Percentiles rank a stretch among this genome's conserved stretches.
phyloP scores from a whole-genome alignment of 805 yeast species.

The Teunomyces panamensis region DNA sequence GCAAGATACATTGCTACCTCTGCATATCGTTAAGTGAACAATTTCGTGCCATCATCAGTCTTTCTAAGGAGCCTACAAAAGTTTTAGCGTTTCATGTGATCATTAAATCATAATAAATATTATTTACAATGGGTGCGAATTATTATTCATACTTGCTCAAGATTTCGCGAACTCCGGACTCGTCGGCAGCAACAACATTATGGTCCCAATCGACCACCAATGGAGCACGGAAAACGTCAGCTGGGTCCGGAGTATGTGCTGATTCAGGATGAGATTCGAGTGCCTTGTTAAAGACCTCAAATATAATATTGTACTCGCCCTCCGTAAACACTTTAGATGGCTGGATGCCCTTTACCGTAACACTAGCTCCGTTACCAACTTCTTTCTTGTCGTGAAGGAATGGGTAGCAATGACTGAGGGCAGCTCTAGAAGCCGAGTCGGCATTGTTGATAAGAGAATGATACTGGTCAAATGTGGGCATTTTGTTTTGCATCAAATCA shows the following conservation, averaged over 20 bases:
- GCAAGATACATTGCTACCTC: background rate
- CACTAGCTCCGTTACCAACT: constrained; percentile 11
- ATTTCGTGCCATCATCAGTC: too few relatives aligned
- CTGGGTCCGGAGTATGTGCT: constrained; percentile 23
- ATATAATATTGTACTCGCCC: constrained; percentile 37
- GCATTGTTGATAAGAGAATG: constrained; percentile 22
- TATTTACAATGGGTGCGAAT: background rate
- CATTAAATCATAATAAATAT: constrained; percentile 1
- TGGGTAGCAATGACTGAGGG: constrained; percentile 34
- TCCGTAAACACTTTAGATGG: constrained; percentile 31
- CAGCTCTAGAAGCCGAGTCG: constrained; percentile 20
- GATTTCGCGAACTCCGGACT: constrained; percentile 24
- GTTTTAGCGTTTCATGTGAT: background rate
- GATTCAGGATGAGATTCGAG: constrained; percentile 19
- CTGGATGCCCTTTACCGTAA: constrained; percentile 19
- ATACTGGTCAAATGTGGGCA: constrained; percentile 45
- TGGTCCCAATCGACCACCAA: constrained; percentile 48
- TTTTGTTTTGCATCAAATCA: constrained; percentile 35
- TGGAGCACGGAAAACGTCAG: constrained; percentile 38
- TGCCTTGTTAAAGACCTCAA: constrained; percentile 30
- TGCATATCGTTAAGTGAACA: too few relatives aligned
- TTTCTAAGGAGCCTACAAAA: background rate
- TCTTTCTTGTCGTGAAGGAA: constrained; percentile 28
- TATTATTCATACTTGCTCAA: constrained; percentile 25
- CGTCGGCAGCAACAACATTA: constrained; percentile 38